Conservation (phyloP, 2,329 filamentous ascomycete genomes). For the Monilinia laxa region DNA sequence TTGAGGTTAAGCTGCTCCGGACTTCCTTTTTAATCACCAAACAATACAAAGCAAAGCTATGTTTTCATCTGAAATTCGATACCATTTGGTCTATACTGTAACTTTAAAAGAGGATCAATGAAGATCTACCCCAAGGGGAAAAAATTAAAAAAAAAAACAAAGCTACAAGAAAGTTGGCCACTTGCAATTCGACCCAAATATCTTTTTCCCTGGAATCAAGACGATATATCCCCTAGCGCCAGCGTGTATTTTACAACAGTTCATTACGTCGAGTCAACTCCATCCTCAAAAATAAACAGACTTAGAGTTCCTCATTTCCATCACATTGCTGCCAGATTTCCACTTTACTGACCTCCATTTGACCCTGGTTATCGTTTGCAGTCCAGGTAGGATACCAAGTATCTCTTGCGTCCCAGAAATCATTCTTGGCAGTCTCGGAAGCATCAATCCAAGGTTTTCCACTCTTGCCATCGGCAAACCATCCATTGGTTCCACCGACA, state of each 20-base stretch:
- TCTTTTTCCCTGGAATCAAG: neutral
- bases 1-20: no score
- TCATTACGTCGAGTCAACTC: neutral
- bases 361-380: conserved; percentile 49
- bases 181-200: neutral
- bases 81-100: no score
- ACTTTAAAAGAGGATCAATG: no score
- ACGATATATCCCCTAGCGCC: conserved; percentile 4
- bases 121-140: no score
- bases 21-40: no score
- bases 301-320: conserved; percentile 47
- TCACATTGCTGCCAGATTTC: conserved; percentile 70
- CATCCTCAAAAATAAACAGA: neutral
- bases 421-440: conserved; percentile 63
- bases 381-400: conserved; percentile 72
- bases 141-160: neutral
- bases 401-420: conserved; percentile 71
- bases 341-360: conserved; percentile 69
- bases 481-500: conserved; percentile 77
- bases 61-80: no score
- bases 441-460: conserved; percentile 79
- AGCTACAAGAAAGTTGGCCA: neutral
- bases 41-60: no score
- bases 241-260: neutral
- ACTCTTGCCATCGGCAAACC: conserved; percentile 72